phyloP scores from a whole-genome alignment of 75 land plant species.

The Gnetum montanum region DNA sequence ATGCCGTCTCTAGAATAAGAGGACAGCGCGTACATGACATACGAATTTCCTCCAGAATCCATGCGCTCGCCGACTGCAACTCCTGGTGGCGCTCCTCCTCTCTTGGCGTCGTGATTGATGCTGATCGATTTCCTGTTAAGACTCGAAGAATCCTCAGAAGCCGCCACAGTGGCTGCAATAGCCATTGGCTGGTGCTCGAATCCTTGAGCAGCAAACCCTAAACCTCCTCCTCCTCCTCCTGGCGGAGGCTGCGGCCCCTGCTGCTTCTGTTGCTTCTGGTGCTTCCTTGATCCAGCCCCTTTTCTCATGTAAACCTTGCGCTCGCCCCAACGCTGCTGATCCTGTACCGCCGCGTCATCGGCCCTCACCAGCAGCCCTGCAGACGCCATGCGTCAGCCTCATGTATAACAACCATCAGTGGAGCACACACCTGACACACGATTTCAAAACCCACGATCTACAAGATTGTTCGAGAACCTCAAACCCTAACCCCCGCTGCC shows the following conservation, averaged over 20 bases:
- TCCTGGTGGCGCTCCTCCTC: not conserved
- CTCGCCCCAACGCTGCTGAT: constrained; percentile 14
- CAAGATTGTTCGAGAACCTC: not conserved
- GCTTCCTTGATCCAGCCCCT: constrained; percentile 6
- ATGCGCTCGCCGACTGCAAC: not conserved
- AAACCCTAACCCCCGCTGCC: no score
- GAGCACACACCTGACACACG: not conserved
- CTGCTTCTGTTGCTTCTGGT: not conserved
- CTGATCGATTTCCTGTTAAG: constrained; percentile 20
- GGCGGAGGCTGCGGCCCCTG: constrained; percentile 17
- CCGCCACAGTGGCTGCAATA: constrained; percentile 2
- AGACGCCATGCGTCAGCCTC: constrained; percentile 42
- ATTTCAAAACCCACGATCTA: not conserved
- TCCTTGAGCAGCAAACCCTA: not conserved
- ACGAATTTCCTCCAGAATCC: constrained; percentile 7
- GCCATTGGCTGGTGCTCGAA: not conserved
- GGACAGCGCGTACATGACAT: constrained; percentile 14
- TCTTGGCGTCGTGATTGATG: not conserved
- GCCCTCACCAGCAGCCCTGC: constrained; percentile 25
- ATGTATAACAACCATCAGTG: not conserved
- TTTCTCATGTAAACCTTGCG: constrained; percentile 26
- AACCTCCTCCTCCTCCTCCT: not conserved
- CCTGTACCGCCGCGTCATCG: constrained; percentile 12
- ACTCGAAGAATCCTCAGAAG: constrained; percentile 46
- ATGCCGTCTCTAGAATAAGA: constrained; percentile 23